Conservation (phyloP, 140 eudicot genomes). For the Senecio squalidus region DNA sequence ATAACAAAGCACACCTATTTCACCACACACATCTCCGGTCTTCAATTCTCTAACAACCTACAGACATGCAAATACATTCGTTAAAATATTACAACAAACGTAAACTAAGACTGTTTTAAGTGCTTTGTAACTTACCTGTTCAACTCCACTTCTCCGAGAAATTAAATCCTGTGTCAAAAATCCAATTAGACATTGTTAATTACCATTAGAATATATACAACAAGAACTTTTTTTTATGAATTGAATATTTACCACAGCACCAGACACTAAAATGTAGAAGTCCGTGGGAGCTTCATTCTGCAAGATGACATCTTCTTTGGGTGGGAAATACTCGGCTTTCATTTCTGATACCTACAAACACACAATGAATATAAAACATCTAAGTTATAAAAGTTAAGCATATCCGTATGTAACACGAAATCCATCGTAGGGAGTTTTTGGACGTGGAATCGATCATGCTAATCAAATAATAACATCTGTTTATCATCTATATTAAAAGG, state of each 20-base stretch:
- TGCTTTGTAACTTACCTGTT: too few species aligned
- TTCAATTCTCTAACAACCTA: conserved; percentile 57
- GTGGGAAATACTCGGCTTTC: conserved; percentile 82
- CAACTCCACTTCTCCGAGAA: conserved; percentile 36
- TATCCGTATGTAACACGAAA: background rate
- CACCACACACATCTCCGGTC: conserved; percentile 79
- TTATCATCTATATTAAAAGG: too few species aligned
- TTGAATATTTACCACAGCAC: conserved; percentile 65
- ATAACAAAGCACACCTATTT: conserved; percentile 82
- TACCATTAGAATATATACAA: background rate
- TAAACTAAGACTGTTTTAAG: too few species aligned
- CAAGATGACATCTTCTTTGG: conserved; percentile 82
- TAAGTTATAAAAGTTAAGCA: background rate
- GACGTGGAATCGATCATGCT: background rate
- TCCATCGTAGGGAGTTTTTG: background rate
- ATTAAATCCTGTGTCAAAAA: conserved; percentile 58
- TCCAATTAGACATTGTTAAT: too few species aligned
- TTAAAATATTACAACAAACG: background rate
- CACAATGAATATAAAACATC: background rate
- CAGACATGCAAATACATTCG: conserved; percentile 10
- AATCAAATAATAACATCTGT: background rate
- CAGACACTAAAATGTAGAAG: conserved; percentile 71
- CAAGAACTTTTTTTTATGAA: background rate
- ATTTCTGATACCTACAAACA: conserved; percentile 68
- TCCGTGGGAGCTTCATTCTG: conserved; percentile 93